Base-by-base conservation (phyloP, 257 asterid species). In the Solanum acaule region DNA sequence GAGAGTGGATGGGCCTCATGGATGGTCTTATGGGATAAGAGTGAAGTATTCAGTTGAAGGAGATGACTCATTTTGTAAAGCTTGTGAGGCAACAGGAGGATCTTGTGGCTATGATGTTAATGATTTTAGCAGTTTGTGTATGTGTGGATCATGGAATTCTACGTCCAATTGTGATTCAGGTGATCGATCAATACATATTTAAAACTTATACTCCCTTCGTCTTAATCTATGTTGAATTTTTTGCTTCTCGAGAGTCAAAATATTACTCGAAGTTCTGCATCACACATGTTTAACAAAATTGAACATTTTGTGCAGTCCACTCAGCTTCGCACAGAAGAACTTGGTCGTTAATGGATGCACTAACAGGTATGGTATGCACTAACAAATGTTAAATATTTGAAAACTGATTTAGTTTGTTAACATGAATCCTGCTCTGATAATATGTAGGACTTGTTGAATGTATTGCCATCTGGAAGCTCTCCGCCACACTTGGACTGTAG, bases 11-110 rank as follows among this genome's bases (percentile, higher is more conserved):
- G 95, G 98, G 78, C 91, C 99, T 18, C 93, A 90, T 52, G 94
- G 88, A 52, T 97, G 99, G 98, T 92, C 97, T 16, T 96, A 97
- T 63, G 99, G 98, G 10, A 96, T 96, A 22, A 94, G 96, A 33
- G 98, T 96, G 35, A 96, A 91, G 93, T 96, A 95, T 75, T 93
- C 93, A 20, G 52, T 87, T 84, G 92, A 90, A 29, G 98, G 94
- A 52, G 92, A 71, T 86, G 95, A 87, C 83, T 81, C 86, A 14
- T 95, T 94, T n/a, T 97, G 99, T 87, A 92, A 93, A 91, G 95
- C 94, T 37, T 97, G 99, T 83, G 98, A 94, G 59, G 96, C 99
- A 40, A 97, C 98, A 0, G 98, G 99, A 46, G 99, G 99, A 49
- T 89, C 94, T 0, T 97, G 99, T 91, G 99, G 99, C 15, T 94